phyloP scores from a whole-genome alignment of 495 filamentous ascomycete species.

The Hypomontagnella submonticulosa region DNA sequence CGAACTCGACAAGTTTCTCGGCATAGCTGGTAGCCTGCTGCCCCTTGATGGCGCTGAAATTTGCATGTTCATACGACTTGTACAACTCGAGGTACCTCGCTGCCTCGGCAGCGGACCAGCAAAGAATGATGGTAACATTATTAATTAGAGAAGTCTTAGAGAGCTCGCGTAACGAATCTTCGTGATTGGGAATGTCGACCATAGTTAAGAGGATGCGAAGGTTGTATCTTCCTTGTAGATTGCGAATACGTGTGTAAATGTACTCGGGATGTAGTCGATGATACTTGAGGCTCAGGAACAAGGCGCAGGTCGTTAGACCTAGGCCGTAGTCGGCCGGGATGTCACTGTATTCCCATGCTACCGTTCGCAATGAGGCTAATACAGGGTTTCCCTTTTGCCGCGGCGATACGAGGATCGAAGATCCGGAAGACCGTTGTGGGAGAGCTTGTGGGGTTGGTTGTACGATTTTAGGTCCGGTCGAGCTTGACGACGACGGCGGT shows the following conservation, averaged over 20 bases:
- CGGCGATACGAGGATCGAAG: slow-evolving; percentile 83
- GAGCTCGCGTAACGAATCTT: slow-evolving; percentile 81
- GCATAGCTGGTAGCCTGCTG: slow-evolving; percentile 83
- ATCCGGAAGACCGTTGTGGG: slow-evolving; percentile 71
- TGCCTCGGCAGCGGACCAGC: slow-evolving; percentile 93
- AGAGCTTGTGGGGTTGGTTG: slow-evolving; percentile 90
- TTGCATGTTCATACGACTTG: slow-evolving; percentile 90
- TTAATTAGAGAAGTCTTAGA: slow-evolving; percentile 87
- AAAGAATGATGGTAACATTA: slow-evolving; percentile 88
- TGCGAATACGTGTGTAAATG: slow-evolving; percentile 89
- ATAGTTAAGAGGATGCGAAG: slow-evolving; percentile 86
- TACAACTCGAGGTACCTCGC: slow-evolving; percentile 92
- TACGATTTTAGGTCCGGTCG: slow-evolving; percentile 66
- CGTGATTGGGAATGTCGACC: slow-evolving; percentile 91
- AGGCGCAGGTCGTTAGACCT: slow-evolving; percentile 85
- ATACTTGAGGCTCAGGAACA: slow-evolving; percentile 96
- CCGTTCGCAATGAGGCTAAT: slow-evolving; percentile 77
- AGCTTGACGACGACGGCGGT: slow-evolving; percentile 38
- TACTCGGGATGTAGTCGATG: slow-evolving; percentile 98
- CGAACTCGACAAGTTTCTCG: slow-evolving; percentile 92
- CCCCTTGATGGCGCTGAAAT: slow-evolving; percentile 81
- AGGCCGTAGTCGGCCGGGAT: slow-evolving; percentile 94
- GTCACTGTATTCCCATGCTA: slow-evolving; percentile 98
- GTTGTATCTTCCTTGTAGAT: slow-evolving; percentile 81
- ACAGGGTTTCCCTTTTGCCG: slow-evolving; percentile 95